A percentile compares a stretch with the other conserved stretches of the same genome.
These are phyloP conservation scores for Chenopodium quinoa DNA, from an alignment of 148 eudicot species.

Conservation along the genomic window DNA sequence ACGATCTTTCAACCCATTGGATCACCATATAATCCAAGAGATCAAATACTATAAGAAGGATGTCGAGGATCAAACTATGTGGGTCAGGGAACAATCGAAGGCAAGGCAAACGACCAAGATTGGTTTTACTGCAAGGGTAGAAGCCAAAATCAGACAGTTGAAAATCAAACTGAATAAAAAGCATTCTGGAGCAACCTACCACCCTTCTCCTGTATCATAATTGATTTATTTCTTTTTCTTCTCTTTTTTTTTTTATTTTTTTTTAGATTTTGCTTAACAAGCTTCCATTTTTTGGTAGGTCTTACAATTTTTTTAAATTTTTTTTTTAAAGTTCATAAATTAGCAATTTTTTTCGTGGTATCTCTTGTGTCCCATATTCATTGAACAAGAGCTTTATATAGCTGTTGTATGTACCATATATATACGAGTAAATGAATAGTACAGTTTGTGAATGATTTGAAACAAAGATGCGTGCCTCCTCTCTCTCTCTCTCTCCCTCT, in stretches of 20 bases:
- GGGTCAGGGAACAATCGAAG: conserved; percentile 59
- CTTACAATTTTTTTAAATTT: not conserved
- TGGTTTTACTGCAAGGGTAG: conserved; percentile 73
- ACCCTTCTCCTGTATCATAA: conserved; percentile 14
- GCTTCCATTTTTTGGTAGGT: conserved; percentile 25
- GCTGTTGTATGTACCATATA: conserved; percentile 34
- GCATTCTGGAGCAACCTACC: conserved; percentile 37
- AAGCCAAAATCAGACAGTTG: conserved; percentile 71
- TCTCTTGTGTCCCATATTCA: conserved; percentile 22
- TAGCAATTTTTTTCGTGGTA: conserved; percentile 27
- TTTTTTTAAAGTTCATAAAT: conserved; percentile 1
- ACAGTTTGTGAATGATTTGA: conserved; percentile 26
- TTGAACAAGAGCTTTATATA: conserved; percentile 27
- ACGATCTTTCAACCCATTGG: conserved; percentile 64
- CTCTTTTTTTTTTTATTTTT: not conserved
- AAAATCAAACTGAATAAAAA: conserved; percentile 58
- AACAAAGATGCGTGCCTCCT: not conserved
- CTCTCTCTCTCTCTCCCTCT: no score
- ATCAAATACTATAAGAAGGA: conserved; percentile 79
- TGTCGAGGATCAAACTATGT: conserved; percentile 63
- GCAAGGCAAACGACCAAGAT: conserved; percentile 69
- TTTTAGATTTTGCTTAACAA: conserved; percentile 12
- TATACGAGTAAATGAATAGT: conserved; percentile 34
- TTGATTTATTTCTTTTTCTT: not conserved
- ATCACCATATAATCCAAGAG: conserved; percentile 87